phyloP scores from a whole-genome alignment of 805 yeast species.

The Candida ovalis region DNA sequence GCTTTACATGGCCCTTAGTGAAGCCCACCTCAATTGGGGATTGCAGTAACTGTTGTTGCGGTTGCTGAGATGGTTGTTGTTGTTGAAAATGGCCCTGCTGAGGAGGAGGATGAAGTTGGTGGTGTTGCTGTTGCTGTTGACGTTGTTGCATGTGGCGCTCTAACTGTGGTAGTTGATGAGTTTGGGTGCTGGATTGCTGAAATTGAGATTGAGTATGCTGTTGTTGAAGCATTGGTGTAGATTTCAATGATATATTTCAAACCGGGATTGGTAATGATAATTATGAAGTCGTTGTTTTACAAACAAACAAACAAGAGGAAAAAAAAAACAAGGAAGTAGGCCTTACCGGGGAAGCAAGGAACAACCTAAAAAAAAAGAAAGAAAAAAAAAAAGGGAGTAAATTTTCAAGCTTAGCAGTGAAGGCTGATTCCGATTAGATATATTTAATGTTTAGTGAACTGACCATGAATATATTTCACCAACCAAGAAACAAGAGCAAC shows the following conservation, averaged over 20 bases:
- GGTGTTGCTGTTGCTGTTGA: neutral
- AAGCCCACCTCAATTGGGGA: slow-evolving; percentile 6
- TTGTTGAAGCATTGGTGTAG: neutral
- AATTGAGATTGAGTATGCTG: slow-evolving; percentile 7
- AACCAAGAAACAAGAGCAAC: neutral
- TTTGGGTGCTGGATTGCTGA: slow-evolving; percentile 8
- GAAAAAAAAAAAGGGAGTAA: neutral
- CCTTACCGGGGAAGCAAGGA: neutral
- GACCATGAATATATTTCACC: neutral
- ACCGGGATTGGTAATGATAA: neutral
- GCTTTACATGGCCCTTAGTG: slow-evolving; percentile 9
- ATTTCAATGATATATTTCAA: neutral
- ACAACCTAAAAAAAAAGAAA: too few relatives aligned
- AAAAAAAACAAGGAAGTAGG: neutral
- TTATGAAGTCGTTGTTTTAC: neutral
- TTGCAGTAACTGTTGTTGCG: slow-evolving; percentile 3
- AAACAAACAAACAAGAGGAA: neutral
- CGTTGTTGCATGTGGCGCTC: neutral
- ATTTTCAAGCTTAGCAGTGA: neutral
- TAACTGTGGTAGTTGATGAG: slow-evolving; percentile 1
- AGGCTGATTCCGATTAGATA: neutral
- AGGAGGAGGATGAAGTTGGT: neutral
- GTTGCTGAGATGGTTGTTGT: neutral
- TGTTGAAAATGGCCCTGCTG: neutral
- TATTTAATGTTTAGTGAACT: neutral